These are phyloP conservation scores for Aphanocladium album DNA, from an alignment of 2,329 filamentous ascomycete genomes.

Conservation along the genomic window DNA sequence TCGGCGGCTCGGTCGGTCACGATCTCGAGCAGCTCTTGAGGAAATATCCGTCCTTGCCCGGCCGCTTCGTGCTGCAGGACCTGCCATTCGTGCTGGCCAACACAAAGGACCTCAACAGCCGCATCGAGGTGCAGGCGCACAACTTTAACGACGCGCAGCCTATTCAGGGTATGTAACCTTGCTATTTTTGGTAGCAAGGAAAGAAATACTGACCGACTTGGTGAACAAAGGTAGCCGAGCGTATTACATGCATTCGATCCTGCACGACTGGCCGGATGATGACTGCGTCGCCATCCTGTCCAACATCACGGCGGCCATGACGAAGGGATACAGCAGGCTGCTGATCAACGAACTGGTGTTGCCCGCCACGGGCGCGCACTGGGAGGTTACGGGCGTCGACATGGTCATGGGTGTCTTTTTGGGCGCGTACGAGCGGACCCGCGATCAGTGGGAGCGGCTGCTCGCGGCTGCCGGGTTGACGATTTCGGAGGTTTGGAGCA, in stretches of 20 bases:
- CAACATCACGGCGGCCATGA: slow-evolving; percentile 22
- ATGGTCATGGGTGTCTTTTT: not conserved
- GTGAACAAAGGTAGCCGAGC: not conserved
- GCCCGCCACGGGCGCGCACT: slow-evolving; percentile 19
- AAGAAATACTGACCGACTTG: too few species aligned
- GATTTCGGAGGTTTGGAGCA: slow-evolving; percentile 19
- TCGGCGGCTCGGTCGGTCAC: slow-evolving; percentile 22
- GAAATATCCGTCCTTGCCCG: not conserved
- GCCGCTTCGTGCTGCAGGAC: slow-evolving; percentile 31
- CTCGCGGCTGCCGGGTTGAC: slow-evolving; percentile 16
- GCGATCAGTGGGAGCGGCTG: slow-evolving; percentile 1
- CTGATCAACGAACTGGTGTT: slow-evolving; percentile 30
- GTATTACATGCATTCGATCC: not conserved
- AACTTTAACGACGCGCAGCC: slow-evolving; percentile 21
- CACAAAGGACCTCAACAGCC: slow-evolving; percentile 16
- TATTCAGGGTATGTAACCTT: too few species aligned
- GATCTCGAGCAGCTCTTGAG: slow-evolving; percentile 13
- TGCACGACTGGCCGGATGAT: not conserved
- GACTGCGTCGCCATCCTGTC: not conserved
- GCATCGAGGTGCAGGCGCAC: slow-evolving; percentile 27
- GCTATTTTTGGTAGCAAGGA: too few species aligned
- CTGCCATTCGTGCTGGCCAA: slow-evolving; percentile 27
- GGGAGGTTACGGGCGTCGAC: not conserved
- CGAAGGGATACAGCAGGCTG: slow-evolving; percentile 28
- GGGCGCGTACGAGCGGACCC: not conserved